These are phyloP conservation scores for Gardenia jasminoides DNA, from an alignment of 257 asterid species.

Conservation along the genomic window DNA sequence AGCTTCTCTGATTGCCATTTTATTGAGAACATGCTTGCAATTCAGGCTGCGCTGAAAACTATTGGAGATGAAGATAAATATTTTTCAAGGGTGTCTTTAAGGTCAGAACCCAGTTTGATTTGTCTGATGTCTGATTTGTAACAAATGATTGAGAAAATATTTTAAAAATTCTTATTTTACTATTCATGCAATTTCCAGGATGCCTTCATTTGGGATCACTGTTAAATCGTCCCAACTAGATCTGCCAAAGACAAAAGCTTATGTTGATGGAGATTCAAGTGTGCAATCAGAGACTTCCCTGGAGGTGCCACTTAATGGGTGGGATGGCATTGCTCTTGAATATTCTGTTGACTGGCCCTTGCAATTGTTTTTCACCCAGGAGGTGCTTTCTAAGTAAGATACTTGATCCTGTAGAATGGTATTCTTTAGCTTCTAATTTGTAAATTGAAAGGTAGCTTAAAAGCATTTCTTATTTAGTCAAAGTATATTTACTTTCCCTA, in stretches of 20 bases:
- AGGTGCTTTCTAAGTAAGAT: constrained; percentile 90
- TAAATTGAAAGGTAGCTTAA: constrained; percentile 4
- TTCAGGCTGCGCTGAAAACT: constrained; percentile 93
- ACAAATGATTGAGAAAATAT: background rate
- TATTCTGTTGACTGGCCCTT: constrained; percentile 96
- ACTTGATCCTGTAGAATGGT: constrained; percentile 6
- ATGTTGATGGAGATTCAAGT: constrained; percentile 60
- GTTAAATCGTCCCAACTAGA: constrained; percentile 64
- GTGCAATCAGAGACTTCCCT: constrained; percentile 54
- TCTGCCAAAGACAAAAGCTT: constrained; percentile 62
- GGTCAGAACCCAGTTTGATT: constrained; percentile 42
- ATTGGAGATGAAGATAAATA: constrained; percentile 93
- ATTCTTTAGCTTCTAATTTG: constrained; percentile 11
- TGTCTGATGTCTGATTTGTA: constrained; percentile 12
- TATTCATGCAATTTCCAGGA: constrained; percentile 42
- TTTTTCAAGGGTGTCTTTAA: constrained; percentile 78
- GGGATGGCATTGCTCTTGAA: constrained; percentile 95
- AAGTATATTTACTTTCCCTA: background rate
- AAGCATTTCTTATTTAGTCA: background rate
- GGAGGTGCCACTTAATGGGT: constrained; percentile 81
- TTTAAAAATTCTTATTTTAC: constrained; percentile 18
- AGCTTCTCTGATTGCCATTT: background rate
- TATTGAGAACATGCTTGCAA: constrained; percentile 19
- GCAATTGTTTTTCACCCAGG: constrained; percentile 88
- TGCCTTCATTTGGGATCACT: constrained; percentile 66